Base-by-base conservation (phyloP, 192 early-diverging fungal species). In the Entrophospora sp. region DNA sequence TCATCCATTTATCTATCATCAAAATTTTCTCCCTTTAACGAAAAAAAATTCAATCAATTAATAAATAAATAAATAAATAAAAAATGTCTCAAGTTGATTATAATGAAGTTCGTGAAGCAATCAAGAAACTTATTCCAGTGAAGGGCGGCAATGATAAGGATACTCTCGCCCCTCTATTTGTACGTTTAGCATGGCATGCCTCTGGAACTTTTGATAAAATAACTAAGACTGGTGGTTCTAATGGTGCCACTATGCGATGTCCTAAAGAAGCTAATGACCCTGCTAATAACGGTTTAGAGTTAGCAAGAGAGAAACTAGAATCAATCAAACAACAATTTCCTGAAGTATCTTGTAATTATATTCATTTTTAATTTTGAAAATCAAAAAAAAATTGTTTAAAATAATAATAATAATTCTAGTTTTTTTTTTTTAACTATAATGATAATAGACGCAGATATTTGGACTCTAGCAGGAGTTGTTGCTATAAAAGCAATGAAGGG, bases 401-500 rank as follows among this genome's bases (percentile, higher is more conserved):
- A 2, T 62, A 46, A 4, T 37, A 16, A 9, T 36, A 13, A 10
- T 20, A 56, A 35, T 66, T 30, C 14, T 28, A 22, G 27, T 0
- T 18, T 6, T 35, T 10, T 48, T 30, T 27, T 34, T 35, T 44
- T 8, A 35, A 4, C 8, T 34, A 36, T 35, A 48, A 30, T 27
- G 16, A 18, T 18, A 46, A 4, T 18, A 66, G 64, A 89, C 70
- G 87, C 84, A 37, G 88, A 89, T 75, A 71, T 89, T 64, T 89
- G 88, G 88, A 87, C 88, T 36, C 68, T 90, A 22, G 86, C 86
- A 32, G 89, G 86, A 34, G 78, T 77, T 56, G 77, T 81, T 43
- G 86, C 86, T 18, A 77, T 90, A 71, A 80, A 90, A 67, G 69
- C 67, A 16, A 87, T 89, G 81, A 82, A 80, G 60, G 89, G 89